Evolutionary conservation across 2,329 filamentous ascomycete genomes (phyloP), one percentile per base, ranked within the genome.

Genomic region (Metarhizium sp.): DNA sequence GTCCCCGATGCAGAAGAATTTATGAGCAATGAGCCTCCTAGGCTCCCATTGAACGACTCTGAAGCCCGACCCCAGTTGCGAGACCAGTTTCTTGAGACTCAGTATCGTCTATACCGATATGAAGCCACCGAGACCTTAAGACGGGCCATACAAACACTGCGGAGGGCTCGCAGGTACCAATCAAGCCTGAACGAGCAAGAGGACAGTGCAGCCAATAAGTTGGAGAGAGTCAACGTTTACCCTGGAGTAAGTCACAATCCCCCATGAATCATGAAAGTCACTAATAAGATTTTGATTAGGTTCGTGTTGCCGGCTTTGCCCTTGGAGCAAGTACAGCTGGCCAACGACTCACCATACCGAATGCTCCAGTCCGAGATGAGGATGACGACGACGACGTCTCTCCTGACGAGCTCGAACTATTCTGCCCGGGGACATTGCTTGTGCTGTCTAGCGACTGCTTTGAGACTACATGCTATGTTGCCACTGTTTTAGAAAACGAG

Each of bases 81-180:
- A 20, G 50, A 59, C 4, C 74, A 77, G 0, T 96, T 95, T 56
- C 73, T 96, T 0, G 74, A 81, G 36, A 79, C 82, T 0, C 88
- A 95, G 51, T 95, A 94, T 64, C 75, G 82, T 3, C 78, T 96
- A 2, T 75, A 90, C 7, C 79, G 91, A 2, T 87, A 90, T 63
- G 90, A 96, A 64, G 81, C 84, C 0, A 74, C 88, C 3, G 80
- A 86, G 13, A 79, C 85, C 1, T 74, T 96, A 0, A 80, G 90
- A 6, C 78, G 82, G 58, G 84, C 88, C 0, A 78, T 95, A 1
- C 70, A 73, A 0, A 69, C 76, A 13, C 78, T 87, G 54, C 78
- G 75, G 14, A 13, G 8, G 45, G 29, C 40, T 13, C 7, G 8
- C 11, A 40, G 1, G 11, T 4, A 40, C 3, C 38, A 40, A 16